Evolutionary conservation across 345 rosid genomes (phyloP).

Genomic region (Litchi chinensis): DNA sequence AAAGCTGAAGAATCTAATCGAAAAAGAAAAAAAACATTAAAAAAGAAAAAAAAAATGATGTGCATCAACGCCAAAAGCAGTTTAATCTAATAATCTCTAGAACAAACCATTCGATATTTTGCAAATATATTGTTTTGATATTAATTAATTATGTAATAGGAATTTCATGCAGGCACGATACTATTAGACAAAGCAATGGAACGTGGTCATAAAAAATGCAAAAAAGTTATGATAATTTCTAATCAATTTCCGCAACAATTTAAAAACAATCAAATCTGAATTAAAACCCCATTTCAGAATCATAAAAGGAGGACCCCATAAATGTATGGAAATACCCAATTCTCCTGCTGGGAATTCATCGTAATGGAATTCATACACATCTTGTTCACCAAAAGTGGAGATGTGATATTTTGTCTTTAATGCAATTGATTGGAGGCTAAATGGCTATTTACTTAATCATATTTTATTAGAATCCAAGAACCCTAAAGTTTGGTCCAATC

Average conservation of each 20-base stretch:
- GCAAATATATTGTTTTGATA: neutral
- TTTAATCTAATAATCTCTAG: neutral
- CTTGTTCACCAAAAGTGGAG: slow-evolving; percentile 1
- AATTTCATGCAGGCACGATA: slow-evolving; percentile 11
- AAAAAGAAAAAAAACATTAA: too few relatives aligned
- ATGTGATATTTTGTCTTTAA: slow-evolving; percentile 45
- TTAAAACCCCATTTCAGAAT: neutral
- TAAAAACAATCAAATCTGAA: neutral
- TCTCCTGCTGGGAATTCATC: neutral
- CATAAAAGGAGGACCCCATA: neutral
- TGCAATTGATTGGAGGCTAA: neutral
- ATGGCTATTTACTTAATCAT: slow-evolving; percentile 36
- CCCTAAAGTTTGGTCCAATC: slow-evolving; percentile 9
- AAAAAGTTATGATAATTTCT: neutral
- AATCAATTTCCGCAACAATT: neutral
- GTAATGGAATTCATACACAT: neutral
- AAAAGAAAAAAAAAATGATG: neutral
- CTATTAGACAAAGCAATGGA: neutral
- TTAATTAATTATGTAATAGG: neutral
- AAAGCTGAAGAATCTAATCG: neutral
- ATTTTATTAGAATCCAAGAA: slow-evolving; percentile 34
- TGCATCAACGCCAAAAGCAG: neutral
- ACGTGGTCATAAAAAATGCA: neutral
- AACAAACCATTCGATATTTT: neutral
- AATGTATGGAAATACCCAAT: neutral